Evolutionary conservation across 371 early-diverging fungal genomes (phyloP).

Genomic region (Chytridium lagenaria): DNA sequence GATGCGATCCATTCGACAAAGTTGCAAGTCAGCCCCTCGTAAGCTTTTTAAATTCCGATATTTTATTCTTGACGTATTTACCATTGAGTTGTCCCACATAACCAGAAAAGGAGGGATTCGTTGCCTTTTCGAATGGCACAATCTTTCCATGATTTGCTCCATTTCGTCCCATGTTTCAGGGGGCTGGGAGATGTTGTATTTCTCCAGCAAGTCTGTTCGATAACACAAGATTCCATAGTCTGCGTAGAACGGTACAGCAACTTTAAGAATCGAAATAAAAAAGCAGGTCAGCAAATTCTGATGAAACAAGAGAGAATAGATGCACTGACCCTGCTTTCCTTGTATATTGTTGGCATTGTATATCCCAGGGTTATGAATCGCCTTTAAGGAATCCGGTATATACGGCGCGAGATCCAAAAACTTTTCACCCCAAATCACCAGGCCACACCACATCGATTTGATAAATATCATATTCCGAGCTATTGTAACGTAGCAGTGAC

Average conservation of each 20-base stretch:
- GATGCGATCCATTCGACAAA: no score
- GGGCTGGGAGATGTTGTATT: constrained; percentile 26
- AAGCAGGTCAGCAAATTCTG: constrained; percentile 35
- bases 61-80: constrained; percentile 21
- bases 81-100: constrained; percentile 32
- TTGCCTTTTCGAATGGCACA: constrained; percentile 14
- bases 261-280: no score
- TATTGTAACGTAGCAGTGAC: background rate
- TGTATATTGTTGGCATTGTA: constrained; percentile 1
- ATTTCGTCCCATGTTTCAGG: constrained; percentile 43
- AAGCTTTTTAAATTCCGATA: constrained; percentile 9
- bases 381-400: background rate
- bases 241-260: constrained; percentile 33
- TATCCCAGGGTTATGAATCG: background rate
- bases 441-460: constrained; percentile 19
- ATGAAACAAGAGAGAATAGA: constrained; percentile 32
- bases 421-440: background rate
- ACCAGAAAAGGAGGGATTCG: constrained; percentile 26
- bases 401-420: background rate
- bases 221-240: constrained; percentile 41
- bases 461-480: background rate
- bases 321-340: constrained; percentile 6
- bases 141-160: constrained; percentile 31
- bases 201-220: constrained; percentile 36
- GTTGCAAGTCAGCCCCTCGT: no score